Conservation (phyloP, 2,329 filamentous ascomycete genomes). For the Triangularia verruculosa region DNA sequence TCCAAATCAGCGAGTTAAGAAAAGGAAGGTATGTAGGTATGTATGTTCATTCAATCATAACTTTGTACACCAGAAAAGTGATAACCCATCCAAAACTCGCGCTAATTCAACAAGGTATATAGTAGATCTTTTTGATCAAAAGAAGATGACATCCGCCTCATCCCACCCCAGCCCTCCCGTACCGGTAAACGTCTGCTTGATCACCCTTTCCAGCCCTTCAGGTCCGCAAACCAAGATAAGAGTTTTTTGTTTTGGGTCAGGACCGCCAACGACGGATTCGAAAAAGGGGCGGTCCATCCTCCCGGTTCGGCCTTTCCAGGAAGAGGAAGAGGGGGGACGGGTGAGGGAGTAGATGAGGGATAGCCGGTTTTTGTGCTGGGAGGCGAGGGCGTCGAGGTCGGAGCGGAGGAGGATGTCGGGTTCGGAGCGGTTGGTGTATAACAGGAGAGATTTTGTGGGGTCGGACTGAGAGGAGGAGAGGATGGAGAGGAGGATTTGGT, state of each 20-base stretch:
- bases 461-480: slow-evolving; percentile 50
- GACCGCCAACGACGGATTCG: slow-evolving; percentile 52
- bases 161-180: slow-evolving; percentile 66
- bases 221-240: slow-evolving; percentile 81
- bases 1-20: too few species aligned
- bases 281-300: slow-evolving; percentile 64
- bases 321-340: slow-evolving; percentile 56
- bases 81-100: not conserved
- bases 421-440: slow-evolving; percentile 74
- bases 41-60: not conserved
- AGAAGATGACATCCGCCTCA: slow-evolving; percentile 72
- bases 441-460: slow-evolving; percentile 64
- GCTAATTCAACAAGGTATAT: not conserved
- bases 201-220: slow-evolving; percentile 67
- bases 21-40: not conserved
- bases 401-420: slow-evolving; percentile 78
- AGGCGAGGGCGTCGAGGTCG: slow-evolving; percentile 65
- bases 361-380: slow-evolving; percentile 53
- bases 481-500: slow-evolving; percentile 74
- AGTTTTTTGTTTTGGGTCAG: slow-evolving; percentile 43
- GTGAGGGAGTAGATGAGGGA: slow-evolving; percentile 69
- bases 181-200: slow-evolving; percentile 48
- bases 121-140: slow-evolving; percentile 47
- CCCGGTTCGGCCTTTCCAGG: slow-evolving; percentile 68
- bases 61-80: not conserved